phyloP scores from a whole-genome alignment of 306 rosid species.

The Pyrus bretschneideri region DNA sequence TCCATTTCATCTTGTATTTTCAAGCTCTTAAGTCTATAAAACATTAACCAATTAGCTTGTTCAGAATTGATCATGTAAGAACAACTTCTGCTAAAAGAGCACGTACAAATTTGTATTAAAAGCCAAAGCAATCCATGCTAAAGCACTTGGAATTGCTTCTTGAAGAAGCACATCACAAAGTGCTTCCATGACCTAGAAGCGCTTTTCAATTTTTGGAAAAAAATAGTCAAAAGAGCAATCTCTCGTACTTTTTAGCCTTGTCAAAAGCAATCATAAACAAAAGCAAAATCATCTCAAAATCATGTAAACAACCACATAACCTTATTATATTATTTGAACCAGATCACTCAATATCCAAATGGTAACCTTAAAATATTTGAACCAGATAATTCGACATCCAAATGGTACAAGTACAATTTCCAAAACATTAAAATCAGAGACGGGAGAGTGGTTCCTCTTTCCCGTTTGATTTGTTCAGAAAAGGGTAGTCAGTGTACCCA shows the following conservation, averaged over 20 bases:
- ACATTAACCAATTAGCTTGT: too few relatives aligned
- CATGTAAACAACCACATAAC: neutral
- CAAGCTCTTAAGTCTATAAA: too few relatives aligned
- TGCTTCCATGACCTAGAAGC: neutral
- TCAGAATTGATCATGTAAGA: too few relatives aligned
- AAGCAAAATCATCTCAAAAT: neutral
- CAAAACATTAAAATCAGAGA: slow-evolving; percentile 33
- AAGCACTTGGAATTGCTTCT: too few relatives aligned
- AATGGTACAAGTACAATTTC: neutral
- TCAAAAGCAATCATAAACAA: neutral
- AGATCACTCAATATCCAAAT: neutral
- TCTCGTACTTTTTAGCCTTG: too few relatives aligned
- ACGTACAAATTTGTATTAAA: too few relatives aligned
- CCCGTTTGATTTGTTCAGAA: slow-evolving; percentile 24
- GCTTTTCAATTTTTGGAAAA: neutral
- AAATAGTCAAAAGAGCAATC: too few relatives aligned
- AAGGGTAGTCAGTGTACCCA: slow-evolving; percentile 83
- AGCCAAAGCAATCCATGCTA: too few relatives aligned
- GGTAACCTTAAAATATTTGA: neutral
- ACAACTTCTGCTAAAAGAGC: too few relatives aligned
- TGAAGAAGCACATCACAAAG: too few relatives aligned
- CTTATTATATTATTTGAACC: neutral
- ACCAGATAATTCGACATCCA: neutral
- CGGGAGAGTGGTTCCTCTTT: slow-evolving; percentile 24
- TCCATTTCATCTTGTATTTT: too few relatives aligned